Evolutionary conservation across 805 yeast genomes (phyloP), one percentile per base, ranked within the genome.

Genomic region (Candida taoyuanica): DNA sequence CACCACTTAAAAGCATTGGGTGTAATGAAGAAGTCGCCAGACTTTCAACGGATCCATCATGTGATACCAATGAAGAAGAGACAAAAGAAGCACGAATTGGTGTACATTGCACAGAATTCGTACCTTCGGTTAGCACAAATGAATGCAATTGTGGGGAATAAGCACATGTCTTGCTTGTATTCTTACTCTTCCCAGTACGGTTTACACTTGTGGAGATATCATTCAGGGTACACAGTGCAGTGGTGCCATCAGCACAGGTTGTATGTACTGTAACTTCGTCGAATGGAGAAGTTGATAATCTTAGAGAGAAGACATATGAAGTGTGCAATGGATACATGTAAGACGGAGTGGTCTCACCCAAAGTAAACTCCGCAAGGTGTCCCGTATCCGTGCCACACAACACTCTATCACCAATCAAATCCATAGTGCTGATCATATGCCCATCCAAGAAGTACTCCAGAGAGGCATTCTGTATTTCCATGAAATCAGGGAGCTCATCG

Each of bases 361-460:
- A 58, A 3, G 48, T 27, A 41, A 69, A 79, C 50, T 81, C 87
- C 0, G 77, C 78, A 8, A 83, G 58, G 21, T 62, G 63, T 0
- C 93, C 93, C 37, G 74, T 71, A 3, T 65, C 56, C 5, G 75
- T 69, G 0, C 89, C 91, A 21, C 76, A 74, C 2, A 80, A 54
- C 2, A 83, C 54, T 11, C 53, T 62, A 3, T 63, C 60, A 5
- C 64, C 23, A 5, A 74, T 29, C 59, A 73, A 73, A 44, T 72
- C 78, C 44, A 64, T 71, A 25, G 73, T 56, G 1, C 78, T 68
- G 5, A 80, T 70, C 29, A 49, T 30, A 24, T 55, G 50, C 16
- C 53, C 55, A 1, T 53, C 50, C 3, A 63, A 30, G 2, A 50
- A 37, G 20, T 62, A 41, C 9, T 52, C 52, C 3, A 59, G 19